Evolutionary conservation across 2,329 filamentous ascomycete genomes (phyloP).

Genomic region (Stylonectria norvegica): DNA sequence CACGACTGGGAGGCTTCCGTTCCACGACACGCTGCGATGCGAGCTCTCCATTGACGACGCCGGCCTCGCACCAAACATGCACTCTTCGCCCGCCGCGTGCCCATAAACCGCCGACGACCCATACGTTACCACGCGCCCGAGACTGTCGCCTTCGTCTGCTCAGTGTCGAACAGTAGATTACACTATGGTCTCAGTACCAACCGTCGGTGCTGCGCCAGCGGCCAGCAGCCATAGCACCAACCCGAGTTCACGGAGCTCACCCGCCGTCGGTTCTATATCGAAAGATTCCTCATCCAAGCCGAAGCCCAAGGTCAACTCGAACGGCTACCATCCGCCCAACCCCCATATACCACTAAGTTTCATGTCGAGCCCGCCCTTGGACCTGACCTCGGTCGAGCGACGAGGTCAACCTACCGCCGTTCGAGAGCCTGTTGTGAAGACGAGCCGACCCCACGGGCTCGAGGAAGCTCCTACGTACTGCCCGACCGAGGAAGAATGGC

Average conservation of each 20-base stretch:
- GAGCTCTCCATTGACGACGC: slow-evolving; percentile 21
- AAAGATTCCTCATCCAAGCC: slow-evolving; percentile 41
- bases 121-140: slow-evolving; percentile 9
- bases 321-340: slow-evolving; percentile 51
- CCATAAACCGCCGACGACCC: slow-evolving; percentile 17
- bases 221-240: slow-evolving; percentile 41
- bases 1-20: slow-evolving; percentile 14
- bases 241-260: slow-evolving; percentile 52
- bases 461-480: slow-evolving; percentile 87
- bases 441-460: slow-evolving; percentile 76
- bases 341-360: slow-evolving; percentile 52
- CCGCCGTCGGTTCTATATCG: slow-evolving; percentile 38
- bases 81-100: slow-evolving; percentile 20
- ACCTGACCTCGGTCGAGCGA: slow-evolving; percentile 86
- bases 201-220: slow-evolving; percentile 35
- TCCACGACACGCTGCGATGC: slow-evolving; percentile 24
- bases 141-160: slow-evolving; percentile 7
- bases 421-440: slow-evolving; percentile 72
- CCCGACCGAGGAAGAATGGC: slow-evolving; percentile 91
- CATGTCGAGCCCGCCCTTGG: slow-evolving; percentile 62
- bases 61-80: slow-evolving; percentile 25
- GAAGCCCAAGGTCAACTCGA: slow-evolving; percentile 53
- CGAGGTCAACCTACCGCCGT: slow-evolving; percentile 76
- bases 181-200: slow-evolving; percentile 41
- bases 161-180: slow-evolving; percentile 8